Conservation (phyloP, 345 rosid genomes). For the Eucalyptus pumila region DNA sequence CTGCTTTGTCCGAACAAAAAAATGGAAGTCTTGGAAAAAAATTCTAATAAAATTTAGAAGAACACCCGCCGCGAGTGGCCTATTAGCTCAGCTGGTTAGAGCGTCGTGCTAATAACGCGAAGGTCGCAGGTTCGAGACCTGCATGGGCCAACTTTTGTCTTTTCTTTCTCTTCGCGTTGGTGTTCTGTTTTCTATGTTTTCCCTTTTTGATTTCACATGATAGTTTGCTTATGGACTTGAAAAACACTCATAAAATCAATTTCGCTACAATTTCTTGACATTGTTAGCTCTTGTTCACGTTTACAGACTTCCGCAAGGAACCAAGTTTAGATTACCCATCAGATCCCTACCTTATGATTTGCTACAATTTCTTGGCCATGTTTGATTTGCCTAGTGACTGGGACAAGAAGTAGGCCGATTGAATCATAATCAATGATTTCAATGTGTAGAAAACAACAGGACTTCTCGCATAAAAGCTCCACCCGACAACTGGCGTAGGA, state of each 20-base stretch:
- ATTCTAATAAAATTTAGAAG: no score
- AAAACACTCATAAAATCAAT: neutral
- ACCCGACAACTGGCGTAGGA: no score
- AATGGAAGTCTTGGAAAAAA: accelerated
- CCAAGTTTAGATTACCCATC: neutral
- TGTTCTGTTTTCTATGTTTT: neutral
- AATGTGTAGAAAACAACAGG: neutral
- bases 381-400: neutral
- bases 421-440: neutral
- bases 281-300: neutral
- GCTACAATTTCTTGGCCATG: neutral
- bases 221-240: neutral
- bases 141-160: slow-evolving; percentile 20
- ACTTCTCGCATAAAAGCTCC: no score
- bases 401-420: neutral
- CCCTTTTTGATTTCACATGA: neutral
- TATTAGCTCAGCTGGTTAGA: slow-evolving; percentile 61
- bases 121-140: slow-evolving; percentile 60
- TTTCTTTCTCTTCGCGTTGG: neutral
- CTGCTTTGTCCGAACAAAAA: neutral
- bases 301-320: neutral
- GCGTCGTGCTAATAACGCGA: slow-evolving; percentile 97
- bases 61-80: neutral
- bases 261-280: neutral
- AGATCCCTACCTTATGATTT: neutral